Percentiles rank a stretch among this genome's conserved stretches.
Conservation (phyloP, 495 filamentous ascomycete species). For the Aspergillus panamensis region DNA sequence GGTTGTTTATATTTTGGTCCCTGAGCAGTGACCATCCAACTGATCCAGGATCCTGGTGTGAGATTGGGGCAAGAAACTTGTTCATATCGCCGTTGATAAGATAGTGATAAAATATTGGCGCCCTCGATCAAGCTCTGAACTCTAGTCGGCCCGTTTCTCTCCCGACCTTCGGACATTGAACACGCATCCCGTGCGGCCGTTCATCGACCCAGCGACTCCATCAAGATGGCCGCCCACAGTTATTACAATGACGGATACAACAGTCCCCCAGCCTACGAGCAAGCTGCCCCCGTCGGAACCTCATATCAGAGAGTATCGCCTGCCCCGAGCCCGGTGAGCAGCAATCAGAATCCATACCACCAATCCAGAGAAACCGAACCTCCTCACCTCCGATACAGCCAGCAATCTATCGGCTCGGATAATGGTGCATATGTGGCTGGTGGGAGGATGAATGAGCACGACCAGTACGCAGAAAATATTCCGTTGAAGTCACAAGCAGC, state of each 20-base stretch:
- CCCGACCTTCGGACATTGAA: not conserved
- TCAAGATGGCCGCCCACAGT: constrained; percentile 76
- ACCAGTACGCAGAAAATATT: constrained; percentile 52
- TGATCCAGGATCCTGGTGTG: not conserved
- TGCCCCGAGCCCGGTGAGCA: constrained; percentile 30
- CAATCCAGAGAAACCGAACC: constrained; percentile 28
- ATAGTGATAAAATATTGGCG: no score
- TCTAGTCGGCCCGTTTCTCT: not conserved
- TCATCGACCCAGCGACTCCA: not conserved
- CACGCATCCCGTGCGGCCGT: constrained; percentile 9
- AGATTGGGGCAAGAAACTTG: no score
- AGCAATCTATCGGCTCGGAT: constrained; percentile 41
- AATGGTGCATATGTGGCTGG: constrained; percentile 31
- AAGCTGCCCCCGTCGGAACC: constrained; percentile 31
- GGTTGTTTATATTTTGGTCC: constrained; percentile 9
- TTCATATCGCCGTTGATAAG: not conserved
- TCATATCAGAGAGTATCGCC: constrained; percentile 27
- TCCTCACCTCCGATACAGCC: constrained; percentile 39
- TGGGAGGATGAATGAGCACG: constrained; percentile 33
- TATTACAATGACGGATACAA: constrained; percentile 63
- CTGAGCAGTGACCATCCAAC: not conserved
- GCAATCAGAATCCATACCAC: constrained; percentile 27
- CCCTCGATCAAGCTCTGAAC: not conserved
- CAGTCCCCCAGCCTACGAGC: constrained; percentile 45
- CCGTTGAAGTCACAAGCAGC: constrained; percentile 41